A percentile compares a stretch with the other conserved stretches of the same genome.
phyloP scores from a whole-genome alignment of 495 filamentous ascomycete genomes.

The Glonium stellatum region DNA sequence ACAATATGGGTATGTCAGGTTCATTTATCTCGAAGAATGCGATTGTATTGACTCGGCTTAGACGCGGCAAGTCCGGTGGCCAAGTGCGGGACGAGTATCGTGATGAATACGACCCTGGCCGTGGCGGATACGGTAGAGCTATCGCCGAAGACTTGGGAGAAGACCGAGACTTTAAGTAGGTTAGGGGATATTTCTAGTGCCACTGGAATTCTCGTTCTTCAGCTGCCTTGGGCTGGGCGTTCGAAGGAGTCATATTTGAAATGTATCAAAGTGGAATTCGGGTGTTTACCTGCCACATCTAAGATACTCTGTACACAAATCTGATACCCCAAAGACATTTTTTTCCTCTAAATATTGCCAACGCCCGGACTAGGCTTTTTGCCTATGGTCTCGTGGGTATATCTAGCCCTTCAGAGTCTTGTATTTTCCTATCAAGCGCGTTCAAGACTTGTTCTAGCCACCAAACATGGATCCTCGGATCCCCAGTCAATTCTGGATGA shows the following conservation, averaged over 20 bases:
- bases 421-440: constrained; percentile 21
- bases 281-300: neutral
- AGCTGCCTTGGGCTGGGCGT: neutral
- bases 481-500: constrained; percentile 88
- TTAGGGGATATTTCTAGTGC: too few species aligned
- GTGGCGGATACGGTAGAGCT: constrained; percentile 67
- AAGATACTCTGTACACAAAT: neutral
- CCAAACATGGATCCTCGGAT: constrained; percentile 87
- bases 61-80: constrained; percentile 82
- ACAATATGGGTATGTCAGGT: constrained; percentile 66
- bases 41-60: constrained; percentile 21
- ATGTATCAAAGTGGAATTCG: neutral
- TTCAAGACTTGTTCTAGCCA: constrained; percentile 70
- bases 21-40: constrained; percentile 3
- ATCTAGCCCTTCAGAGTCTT: constrained; percentile 11
- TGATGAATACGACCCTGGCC: constrained; percentile 89
- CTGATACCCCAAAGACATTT: neutral
- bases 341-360: too few species aligned
- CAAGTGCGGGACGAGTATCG: constrained; percentile 97
- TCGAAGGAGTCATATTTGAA: neutral
- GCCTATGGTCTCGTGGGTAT: neutral
- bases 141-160: constrained; percentile 28
- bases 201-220: neutral
- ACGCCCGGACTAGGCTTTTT: too few species aligned
- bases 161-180: neutral